These are phyloP conservation scores for Candida tropicalis DNA, from an alignment of 1,139 yeast genomes.

Conservation along the genomic window DNA sequence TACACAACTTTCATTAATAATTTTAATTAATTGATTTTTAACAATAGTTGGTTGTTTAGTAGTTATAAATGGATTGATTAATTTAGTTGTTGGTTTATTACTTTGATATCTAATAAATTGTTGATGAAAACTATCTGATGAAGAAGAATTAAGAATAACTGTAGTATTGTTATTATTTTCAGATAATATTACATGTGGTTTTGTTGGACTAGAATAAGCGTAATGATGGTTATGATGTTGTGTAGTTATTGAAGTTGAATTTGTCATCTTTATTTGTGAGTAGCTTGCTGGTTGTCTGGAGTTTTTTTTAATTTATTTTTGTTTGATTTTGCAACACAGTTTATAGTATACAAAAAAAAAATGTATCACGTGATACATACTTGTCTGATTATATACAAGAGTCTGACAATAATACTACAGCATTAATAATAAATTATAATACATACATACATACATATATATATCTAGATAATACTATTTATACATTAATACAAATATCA, in stretches of 20 bases:
- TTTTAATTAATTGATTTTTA: conserved; percentile 6
- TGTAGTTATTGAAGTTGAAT: neutral
- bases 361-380: too few relatives aligned
- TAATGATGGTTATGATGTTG: conserved; percentile 5
- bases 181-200: conserved; percentile 2
- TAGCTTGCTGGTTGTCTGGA: too few relatives aligned
- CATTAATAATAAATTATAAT: too few relatives aligned
- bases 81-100: neutral
- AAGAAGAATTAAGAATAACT: conserved; percentile 6
- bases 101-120: neutral
- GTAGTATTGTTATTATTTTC: conserved; percentile 1
- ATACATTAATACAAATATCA: too few relatives aligned
- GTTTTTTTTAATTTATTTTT: too few relatives aligned
- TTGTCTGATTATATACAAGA: too few relatives aligned
- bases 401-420: too few relatives aligned
- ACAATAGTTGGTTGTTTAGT: neutral
- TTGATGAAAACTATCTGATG: conserved; percentile 3
- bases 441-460: too few relatives aligned
- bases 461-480: too few relatives aligned
- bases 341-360: too few relatives aligned
- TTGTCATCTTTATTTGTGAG: too few relatives aligned
- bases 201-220: conserved; percentile 12
- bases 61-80: conserved; percentile 10
- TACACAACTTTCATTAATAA: conserved; percentile 11
- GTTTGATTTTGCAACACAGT: conserved; percentile 1